Conservation (phyloP, 306 rosid species). For the Betula pendula region DNA sequence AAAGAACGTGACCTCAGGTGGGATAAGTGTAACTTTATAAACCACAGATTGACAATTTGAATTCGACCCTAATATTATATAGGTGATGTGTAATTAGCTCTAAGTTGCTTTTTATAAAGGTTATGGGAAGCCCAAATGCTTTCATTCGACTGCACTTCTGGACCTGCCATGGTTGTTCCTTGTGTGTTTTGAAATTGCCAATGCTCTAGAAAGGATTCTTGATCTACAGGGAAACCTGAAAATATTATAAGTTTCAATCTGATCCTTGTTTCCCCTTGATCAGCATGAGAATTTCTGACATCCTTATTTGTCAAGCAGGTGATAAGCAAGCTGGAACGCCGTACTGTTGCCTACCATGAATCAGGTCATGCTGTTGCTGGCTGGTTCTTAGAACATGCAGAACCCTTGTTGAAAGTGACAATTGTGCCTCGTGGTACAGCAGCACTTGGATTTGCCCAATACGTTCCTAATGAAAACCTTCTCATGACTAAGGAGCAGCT, state of each 20-base stretch:
- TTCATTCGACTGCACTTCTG: neutral
- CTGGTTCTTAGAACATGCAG: constrained; percentile 92
- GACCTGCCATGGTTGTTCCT: neutral
- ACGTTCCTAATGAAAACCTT: constrained; percentile 90
- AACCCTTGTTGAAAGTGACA: constrained; percentile 86
- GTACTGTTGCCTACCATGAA: constrained; percentile 96
- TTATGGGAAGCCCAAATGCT: neutral
- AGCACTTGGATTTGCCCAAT: constrained; percentile 96
- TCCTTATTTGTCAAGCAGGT: constrained; percentile 53
- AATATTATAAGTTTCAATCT: neutral
- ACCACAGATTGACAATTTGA: neutral
- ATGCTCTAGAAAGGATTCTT: neutral
- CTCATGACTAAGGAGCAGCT: constrained; percentile 96
- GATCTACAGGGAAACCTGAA: neutral
- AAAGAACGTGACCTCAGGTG: neutral
- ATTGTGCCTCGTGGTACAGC: constrained; percentile 98
- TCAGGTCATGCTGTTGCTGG: constrained; percentile 96
- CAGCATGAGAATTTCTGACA: constrained; percentile 18
- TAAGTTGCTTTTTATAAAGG: neutral
- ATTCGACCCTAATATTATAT: neutral
- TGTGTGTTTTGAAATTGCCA: neutral
- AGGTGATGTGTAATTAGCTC: neutral
- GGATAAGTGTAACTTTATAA: neutral
- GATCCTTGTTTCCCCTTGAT: neutral
- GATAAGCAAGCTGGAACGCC: constrained; percentile 85